Conservation (phyloP, 2,329 filamentous ascomycete genomes). For the Lachnellula cervina region DNA sequence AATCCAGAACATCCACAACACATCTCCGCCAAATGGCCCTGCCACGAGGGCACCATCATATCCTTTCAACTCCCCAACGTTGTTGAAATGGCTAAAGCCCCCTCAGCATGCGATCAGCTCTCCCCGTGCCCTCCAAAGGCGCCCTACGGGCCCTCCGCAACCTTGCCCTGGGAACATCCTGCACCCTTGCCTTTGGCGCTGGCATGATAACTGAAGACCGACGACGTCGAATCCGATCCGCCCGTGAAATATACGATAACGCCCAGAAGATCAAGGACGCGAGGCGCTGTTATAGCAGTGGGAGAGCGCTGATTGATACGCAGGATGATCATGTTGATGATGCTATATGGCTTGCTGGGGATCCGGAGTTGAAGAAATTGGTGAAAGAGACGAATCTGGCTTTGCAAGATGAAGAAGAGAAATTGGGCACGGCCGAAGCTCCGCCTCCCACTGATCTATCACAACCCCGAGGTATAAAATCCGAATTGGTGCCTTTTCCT, state of each 20-base stretch:
- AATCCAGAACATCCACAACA: not conserved
- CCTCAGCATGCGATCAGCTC: slow-evolving; percentile 32
- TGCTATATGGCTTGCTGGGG: slow-evolving; percentile 17
- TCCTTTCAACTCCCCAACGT: not conserved
- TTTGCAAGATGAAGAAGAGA: not conserved
- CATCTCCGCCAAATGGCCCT: not conserved
- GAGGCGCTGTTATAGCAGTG: slow-evolving; percentile 35
- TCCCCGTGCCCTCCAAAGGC: slow-evolving; percentile 50
- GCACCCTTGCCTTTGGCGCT: slow-evolving; percentile 42
- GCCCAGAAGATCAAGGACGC: slow-evolving; percentile 45
- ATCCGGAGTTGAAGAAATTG: slow-evolving; percentile 8
- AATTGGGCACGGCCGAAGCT: not conserved
- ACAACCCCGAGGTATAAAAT: not conserved
- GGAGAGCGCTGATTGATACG: slow-evolving; percentile 16
- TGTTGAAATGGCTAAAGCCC: slow-evolving; percentile 20
- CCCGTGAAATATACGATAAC: slow-evolving; percentile 47
- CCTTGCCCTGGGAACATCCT: slow-evolving; percentile 52
- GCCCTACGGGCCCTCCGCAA: slow-evolving; percentile 52
- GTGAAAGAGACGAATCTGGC: slow-evolving; percentile 8
- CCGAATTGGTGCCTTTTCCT: not conserved
- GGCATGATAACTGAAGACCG: slow-evolving; percentile 51
- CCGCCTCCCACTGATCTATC: not conserved
- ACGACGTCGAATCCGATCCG: slow-evolving; percentile 48
- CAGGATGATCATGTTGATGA: slow-evolving; percentile 25
- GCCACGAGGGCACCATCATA: not conserved